Percentiles rank a stretch among this genome's conserved stretches.
These are phyloP conservation scores for Triticum dicoccoides DNA, from an alignment of 176 grass and related monocot genomes.

Conservation along the genomic window DNA sequence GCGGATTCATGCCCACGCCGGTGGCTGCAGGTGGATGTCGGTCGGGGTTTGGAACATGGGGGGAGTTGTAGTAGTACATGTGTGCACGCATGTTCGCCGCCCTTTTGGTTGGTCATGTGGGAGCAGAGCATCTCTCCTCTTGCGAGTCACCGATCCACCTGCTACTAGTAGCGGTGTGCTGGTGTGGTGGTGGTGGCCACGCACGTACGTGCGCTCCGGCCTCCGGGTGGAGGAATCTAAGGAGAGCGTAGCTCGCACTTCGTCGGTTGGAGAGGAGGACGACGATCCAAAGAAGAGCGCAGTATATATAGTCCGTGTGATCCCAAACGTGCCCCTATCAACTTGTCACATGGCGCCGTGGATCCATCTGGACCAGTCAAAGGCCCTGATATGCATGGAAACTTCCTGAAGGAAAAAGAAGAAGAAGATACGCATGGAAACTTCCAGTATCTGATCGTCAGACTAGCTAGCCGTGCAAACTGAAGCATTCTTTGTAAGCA, in stretches of 20 bases:
- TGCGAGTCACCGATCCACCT: background rate
- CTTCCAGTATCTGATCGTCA: no score
- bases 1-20: background rate
- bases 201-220: no score
- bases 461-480: no score
- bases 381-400: no score
- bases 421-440: no score
- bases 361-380: background rate
- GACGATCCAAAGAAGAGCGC: no score
- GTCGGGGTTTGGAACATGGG: background rate
- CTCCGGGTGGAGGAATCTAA: background rate
- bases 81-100: background rate
- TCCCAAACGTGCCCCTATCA: slow-evolving; percentile 10
- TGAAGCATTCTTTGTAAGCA: no score
- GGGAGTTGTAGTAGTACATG: background rate
- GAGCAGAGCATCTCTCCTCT: background rate
- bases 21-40: background rate
- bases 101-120: background rate
- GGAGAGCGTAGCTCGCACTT: background rate
- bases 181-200: no score
- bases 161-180: no score
- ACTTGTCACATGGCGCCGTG: background rate
- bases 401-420: no score
- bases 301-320: background rate
- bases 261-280: background rate